A percentile compares a stretch with the other conserved stretches of the same genome.
Evolutionary conservation across 1,139 yeast genomes (phyloP).

Genomic region (Zygosaccharomyces pseudobailii): DNA sequence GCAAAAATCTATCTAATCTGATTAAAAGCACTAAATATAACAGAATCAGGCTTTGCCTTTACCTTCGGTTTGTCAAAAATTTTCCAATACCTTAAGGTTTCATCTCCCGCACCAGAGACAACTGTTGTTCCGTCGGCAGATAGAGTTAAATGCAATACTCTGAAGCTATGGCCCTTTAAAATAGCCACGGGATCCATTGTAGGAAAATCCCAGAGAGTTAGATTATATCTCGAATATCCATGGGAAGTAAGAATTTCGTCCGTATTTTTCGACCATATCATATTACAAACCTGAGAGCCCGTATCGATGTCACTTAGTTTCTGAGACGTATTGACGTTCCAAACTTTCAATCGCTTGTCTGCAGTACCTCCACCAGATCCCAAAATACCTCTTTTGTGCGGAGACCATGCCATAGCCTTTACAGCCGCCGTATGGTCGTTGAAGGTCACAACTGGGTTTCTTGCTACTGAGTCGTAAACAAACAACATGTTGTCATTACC

Average conservation of each 20-base stretch:
- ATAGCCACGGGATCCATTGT: conserved; percentile 91
- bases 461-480: conserved; percentile 81
- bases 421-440: conserved; percentile 91
- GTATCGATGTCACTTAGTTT: conserved; percentile 78
- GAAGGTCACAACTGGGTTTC: conserved; percentile 68
- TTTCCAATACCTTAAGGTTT: conserved; percentile 90
- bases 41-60: conserved; percentile 54
- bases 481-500: conserved; percentile 85
- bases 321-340: conserved; percentile 84
- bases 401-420: conserved; percentile 96
- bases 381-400: conserved; percentile 87
- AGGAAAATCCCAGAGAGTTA: conserved; percentile 95
- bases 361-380: conserved; percentile 99
- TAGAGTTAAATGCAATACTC: conserved; percentile 83
- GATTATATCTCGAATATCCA: conserved; percentile 87
- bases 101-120: conserved; percentile 99
- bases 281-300: conserved; percentile 93
- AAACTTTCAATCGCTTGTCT: conserved; percentile 81
- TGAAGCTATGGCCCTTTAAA: conserved; percentile 87
- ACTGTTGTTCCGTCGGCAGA: conserved; percentile 97
- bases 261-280: conserved; percentile 89
- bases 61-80: conserved; percentile 72
- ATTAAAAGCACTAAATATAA: conserved; percentile 71
- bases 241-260: conserved; percentile 93
- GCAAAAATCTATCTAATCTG: conserved; percentile 48